phyloP scores from a whole-genome alignment of 768 basidiomycete genomes.

The Phylloporus scabripes region DNA sequence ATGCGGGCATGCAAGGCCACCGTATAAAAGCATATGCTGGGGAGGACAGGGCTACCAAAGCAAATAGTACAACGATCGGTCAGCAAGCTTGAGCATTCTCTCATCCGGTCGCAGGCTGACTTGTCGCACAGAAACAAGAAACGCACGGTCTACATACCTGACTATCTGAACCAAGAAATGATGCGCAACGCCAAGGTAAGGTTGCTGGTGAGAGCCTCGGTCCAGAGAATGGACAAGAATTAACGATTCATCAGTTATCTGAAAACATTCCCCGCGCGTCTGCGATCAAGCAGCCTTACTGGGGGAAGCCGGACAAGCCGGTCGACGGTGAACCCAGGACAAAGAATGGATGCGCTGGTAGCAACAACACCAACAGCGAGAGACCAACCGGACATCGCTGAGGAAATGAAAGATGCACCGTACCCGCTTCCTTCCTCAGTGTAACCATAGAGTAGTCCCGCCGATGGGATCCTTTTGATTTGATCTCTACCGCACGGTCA shows the following conservation, averaged over 20 bases:
- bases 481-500: background rate
- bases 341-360: background rate
- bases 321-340: background rate
- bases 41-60: background rate
- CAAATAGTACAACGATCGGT: conserved; percentile 4
- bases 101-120: background rate
- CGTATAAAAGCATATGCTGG: conserved; percentile 10
- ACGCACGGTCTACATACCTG: background rate
- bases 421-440: background rate
- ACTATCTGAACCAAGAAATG: background rate
- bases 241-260: conserved; percentile 8
- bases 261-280: background rate
- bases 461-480: background rate
- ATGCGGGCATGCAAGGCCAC: background rate
- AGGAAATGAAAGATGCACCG: background rate
- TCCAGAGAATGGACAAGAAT: background rate
- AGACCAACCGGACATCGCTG: background rate
- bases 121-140: conserved; percentile 2
- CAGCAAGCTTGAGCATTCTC: conserved; percentile 1
- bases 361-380: background rate
- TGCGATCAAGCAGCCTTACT: conserved; percentile 14
- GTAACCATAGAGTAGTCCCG: conserved; percentile 5
- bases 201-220: background rate
- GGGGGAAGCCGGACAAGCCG: background rate
- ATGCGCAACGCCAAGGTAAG: conserved; percentile 14